Conservation (phyloP, 108 stramenopile genomes). For the Cyclostephanos invisitatus region DNA sequence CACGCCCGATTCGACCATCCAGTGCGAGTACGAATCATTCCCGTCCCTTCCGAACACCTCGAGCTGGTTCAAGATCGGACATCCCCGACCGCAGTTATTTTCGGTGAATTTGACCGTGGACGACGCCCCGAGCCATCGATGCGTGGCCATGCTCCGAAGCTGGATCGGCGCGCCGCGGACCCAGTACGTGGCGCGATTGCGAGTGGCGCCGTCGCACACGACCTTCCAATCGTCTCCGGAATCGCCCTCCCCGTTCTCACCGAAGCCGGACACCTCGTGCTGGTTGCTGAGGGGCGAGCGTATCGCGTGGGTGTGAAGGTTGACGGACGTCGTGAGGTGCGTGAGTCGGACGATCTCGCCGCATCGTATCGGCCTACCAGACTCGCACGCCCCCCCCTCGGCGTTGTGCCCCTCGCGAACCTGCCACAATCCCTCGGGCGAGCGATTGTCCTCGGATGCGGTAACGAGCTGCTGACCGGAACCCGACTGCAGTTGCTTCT, state of each 20-base stretch:
- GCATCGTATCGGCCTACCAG: slow-evolving; percentile 62
- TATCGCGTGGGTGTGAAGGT: slow-evolving; percentile 80
- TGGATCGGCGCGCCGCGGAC: slow-evolving; percentile 45
- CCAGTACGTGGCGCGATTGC: slow-evolving; percentile 53
- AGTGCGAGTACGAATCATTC: slow-evolving; percentile 61
- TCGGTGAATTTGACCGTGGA: slow-evolving; percentile 64
- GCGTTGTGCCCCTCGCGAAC: slow-evolving; percentile 62
- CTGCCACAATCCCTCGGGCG: slow-evolving; percentile 69
- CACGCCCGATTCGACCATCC: slow-evolving; percentile 72
- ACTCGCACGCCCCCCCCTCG: slow-evolving; percentile 6
- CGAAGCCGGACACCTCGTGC: slow-evolving; percentile 84
- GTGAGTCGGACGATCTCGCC: slow-evolving; percentile 66
- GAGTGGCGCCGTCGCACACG: slow-evolving; percentile 34
- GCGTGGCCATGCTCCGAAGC: slow-evolving; percentile 66
- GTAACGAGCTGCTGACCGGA: slow-evolving; percentile 87
- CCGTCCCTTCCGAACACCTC: slow-evolving; percentile 69
- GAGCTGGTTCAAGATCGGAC: slow-evolving; percentile 83
- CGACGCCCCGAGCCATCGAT: slow-evolving; percentile 60
- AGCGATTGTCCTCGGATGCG: slow-evolving; percentile 35
- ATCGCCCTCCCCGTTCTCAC: slow-evolving; percentile 76
- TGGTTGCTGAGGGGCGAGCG: slow-evolving; percentile 63
- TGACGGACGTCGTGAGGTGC: slow-evolving; percentile 60
- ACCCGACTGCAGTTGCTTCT: slow-evolving; percentile 35
- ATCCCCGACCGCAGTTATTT: slow-evolving; percentile 80
- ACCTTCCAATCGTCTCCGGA: slow-evolving; percentile 82